Evolutionary conservation across 192 early-diverging fungal genomes (phyloP), one percentile per base, ranked within the genome.

Genomic region (Entomortierella lignicola): DNA sequence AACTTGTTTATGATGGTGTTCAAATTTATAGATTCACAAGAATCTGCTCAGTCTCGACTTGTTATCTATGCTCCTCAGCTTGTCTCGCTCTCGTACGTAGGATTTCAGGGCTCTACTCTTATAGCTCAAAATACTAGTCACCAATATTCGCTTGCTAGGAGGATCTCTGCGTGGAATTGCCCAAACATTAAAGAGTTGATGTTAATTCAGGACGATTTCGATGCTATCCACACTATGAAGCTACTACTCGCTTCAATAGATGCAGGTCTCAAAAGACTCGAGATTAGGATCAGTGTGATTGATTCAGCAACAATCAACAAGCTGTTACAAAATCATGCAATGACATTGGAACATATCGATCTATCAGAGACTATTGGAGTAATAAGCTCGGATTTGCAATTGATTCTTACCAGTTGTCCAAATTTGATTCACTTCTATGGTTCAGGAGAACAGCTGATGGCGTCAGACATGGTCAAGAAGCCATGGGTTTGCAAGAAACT

Each of bases 321-420:
- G 2, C 26, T 61, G 27, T 20, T 61, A 31, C 27, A 25, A 15
- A 44, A 26, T 13, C 60, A 61, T 18, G 42, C 60, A 2, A 21
- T 6, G 4, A 18, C 43, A 5, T n/a, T 61, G 12, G 1, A 61
- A 26, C 1, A 0, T 2, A 37, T 61, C 18, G 39, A 61, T 26
- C 11, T 61, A 5, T 50, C 26, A 5, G 7, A 29, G 42, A 61
- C 8, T 23, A 27, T 30, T 0, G 60, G 60, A 4, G 20, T 61
- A 20, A 7, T 29, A 0, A 31, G 60, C 30, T 48, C 13, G 29
- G 60, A 61, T 31, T n/a, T 48, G 2, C 23, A 30, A 43, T 30
- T 18, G 41, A 32, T 67, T 2, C 43, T 67, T 27, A 57, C 43
- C 6, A 58, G 44, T 2, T 67, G 65, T 29, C 55, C 65, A 21